These are phyloP conservation scores for Naganishia friedmannii DNA, from an alignment of 768 basidiomycete species.

Conservation along the genomic window DNA sequence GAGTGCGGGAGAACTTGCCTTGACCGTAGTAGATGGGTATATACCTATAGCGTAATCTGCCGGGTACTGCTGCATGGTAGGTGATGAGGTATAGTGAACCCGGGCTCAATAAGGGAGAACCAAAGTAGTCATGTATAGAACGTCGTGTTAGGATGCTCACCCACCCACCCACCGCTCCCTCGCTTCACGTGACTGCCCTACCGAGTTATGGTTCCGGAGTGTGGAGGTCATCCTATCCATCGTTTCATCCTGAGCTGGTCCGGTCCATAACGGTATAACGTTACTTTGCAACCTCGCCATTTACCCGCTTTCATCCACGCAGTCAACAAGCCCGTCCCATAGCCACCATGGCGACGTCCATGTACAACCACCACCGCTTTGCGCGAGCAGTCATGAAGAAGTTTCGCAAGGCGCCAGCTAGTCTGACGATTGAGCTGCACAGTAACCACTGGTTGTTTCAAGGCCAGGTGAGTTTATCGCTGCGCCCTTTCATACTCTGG, in stretches of 20 bases:
- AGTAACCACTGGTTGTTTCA: slow-evolving; percentile 53
- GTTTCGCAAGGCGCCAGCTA: slow-evolving; percentile 51
- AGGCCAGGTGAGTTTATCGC: slow-evolving; percentile 47
- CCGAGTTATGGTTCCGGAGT: background rate
- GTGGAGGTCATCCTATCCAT: background rate
- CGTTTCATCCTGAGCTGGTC: background rate
- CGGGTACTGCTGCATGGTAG: slow-evolving; percentile 11
- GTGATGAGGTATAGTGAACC: background rate
- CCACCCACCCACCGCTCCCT: background rate
- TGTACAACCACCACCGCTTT: slow-evolving; percentile 53
- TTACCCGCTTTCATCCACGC: background rate
- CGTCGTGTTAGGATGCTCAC: too few species aligned
- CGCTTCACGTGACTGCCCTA: background rate
- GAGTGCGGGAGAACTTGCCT: slow-evolving; percentile 8
- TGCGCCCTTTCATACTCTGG: background rate
- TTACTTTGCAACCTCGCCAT: too few species aligned
- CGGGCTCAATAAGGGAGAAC: background rate
- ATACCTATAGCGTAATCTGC: slow-evolving; percentile 26
- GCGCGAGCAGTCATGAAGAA: slow-evolving; percentile 53
- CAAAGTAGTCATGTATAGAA: background rate
- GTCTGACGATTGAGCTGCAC: slow-evolving; percentile 53
- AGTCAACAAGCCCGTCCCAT: background rate
- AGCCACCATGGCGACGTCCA: slow-evolving; percentile 36
- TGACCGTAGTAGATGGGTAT: slow-evolving; percentile 29
- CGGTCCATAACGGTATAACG: too few species aligned